Evolutionary conservation across 116 monocot species (phyloP).

Genomic region (Trichopus zeylanicus): DNA sequence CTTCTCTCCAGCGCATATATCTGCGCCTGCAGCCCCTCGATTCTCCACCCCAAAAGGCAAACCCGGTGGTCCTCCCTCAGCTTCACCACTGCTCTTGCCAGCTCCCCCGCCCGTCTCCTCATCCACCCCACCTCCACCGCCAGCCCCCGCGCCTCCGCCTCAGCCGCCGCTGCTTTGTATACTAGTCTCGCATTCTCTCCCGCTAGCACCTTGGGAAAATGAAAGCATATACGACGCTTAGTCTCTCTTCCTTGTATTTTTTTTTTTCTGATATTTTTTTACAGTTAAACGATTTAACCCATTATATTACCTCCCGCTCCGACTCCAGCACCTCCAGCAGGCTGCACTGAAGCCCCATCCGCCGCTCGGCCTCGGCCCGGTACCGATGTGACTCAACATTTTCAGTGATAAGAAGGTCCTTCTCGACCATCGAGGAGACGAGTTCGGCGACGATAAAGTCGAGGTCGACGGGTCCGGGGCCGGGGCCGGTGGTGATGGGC

Average conservation of each 20-base stretch:
- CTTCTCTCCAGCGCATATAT: slow-evolving; percentile 60
- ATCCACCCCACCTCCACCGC: slow-evolving; percentile 29
- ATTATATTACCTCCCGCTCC: slow-evolving; percentile 60
- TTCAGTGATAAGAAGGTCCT: slow-evolving; percentile 31
- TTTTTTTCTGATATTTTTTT: too few species aligned
- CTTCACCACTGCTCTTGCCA: slow-evolving; percentile 51
- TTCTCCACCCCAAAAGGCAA: slow-evolving; percentile 51
- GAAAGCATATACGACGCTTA: too few species aligned
- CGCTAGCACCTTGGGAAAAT: too few species aligned
- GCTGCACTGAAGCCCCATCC: slow-evolving; percentile 62
- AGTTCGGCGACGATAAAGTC: slow-evolving; percentile 33
- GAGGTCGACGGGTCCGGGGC: neutral
- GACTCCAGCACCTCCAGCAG: slow-evolving; percentile 76
- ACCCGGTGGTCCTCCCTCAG: slow-evolving; percentile 72
- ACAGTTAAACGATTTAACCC: too few species aligned
- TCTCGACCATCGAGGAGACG: slow-evolving; percentile 25
- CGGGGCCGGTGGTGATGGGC: neutral
- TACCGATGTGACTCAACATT: slow-evolving; percentile 16
- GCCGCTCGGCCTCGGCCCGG: slow-evolving; percentile 32
- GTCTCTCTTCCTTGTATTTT: too few species aligned
- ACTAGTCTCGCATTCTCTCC: slow-evolving; percentile 72
- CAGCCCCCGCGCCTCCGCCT: slow-evolving; percentile 48
- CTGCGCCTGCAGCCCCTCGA: slow-evolving; percentile 70
- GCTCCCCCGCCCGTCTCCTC: slow-evolving; percentile 57
- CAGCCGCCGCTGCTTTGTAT: slow-evolving; percentile 27